Base-by-base conservation (phyloP, 23 red algal species). In the Cyanidium caldarium region DNA sequence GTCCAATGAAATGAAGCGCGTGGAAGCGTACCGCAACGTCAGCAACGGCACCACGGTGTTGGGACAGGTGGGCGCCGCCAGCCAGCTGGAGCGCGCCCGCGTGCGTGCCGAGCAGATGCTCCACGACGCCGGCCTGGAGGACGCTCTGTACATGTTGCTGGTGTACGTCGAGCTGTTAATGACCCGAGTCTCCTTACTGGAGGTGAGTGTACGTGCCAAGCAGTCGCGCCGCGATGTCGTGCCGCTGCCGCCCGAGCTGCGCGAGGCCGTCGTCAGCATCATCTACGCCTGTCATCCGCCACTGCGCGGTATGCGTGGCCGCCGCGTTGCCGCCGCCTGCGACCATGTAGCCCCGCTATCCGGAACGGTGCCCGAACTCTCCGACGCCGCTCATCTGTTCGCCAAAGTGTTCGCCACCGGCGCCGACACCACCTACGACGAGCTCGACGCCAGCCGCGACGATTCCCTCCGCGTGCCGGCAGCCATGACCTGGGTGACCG, bases 201-300 rank as follows among this genome's bases (percentile, higher is more conserved):
- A 61, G 23, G n/a, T 28, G 31, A 28, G 51, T 28, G 19, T 61
- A 28, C 51, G 51, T 16, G 31, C 31, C 21, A 28, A 61, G 19
- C 10, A 61, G 23, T 28, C 51, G 3, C 10, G 23, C 7, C 19
- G 31, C 7, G 21, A 28, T 61, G 10, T 61, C 51, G 51, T 61
- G 23, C 13, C 23, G 21, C 7, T 61, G 7, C 51, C 51, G 51
- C 23, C 31, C 13, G 51, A 61, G 51, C 19, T 61, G 7, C 51
- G 51, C 19, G 51, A 61, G 31, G 51, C 51, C 10, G 51, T 61
- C 13, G 31, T 5, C 51, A 61, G 51, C 21, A 61, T 61, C 13
- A 61, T 61, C 51, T 61, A 61, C 31, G 51, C 51, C 23, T 61
- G 51, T 61, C 31, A 61, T 28, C 31, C 51, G 51, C 31, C 31